Conservation (phyloP, 176 grass and related monocot species). For the Triticum dicoccoides region DNA sequence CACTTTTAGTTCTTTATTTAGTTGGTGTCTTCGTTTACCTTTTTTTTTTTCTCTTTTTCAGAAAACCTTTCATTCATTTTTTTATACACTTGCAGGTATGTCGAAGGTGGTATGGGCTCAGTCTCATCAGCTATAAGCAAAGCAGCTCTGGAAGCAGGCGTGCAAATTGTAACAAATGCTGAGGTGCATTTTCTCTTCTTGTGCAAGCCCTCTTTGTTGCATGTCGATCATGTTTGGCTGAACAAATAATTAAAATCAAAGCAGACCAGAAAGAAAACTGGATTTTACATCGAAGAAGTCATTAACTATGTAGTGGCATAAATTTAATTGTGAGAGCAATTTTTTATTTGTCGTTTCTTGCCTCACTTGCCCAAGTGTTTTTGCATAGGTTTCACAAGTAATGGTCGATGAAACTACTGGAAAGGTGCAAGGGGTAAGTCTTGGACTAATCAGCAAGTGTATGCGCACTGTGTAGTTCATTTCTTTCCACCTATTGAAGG, state of each 20-base stretch:
- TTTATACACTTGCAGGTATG: conserved; percentile 64
- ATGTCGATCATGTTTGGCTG: neutral
- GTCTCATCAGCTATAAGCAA: conserved; percentile 95
- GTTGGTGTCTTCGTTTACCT: neutral
- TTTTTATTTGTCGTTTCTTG: conserved; percentile 30
- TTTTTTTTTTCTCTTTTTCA: neutral
- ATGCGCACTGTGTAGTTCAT: conserved; percentile 16
- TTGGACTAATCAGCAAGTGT: conserved; percentile 22
- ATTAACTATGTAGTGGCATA: neutral
- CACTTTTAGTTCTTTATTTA: neutral
- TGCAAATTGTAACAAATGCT: conserved; percentile 76
- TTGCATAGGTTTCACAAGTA: conserved; percentile 71
- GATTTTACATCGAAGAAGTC: neutral
- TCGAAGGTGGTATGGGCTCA: conserved; percentile 96
- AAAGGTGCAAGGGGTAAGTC: conserved; percentile 68
- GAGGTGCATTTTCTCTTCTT: conserved; percentile 60
- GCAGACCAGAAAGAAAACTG: neutral
- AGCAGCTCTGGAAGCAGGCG: conserved; percentile 92
- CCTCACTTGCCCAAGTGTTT: conserved; percentile 36
- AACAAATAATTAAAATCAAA: conserved; percentile 1
- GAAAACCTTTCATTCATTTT: neutral
- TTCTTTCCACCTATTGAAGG: conserved; percentile 15
- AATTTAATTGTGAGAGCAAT: neutral
- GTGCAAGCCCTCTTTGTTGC: conserved; percentile 7
- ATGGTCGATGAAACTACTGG: conserved; percentile 58